Conservation (phyloP, 1,284 basidiomycete species). For the Microstroma glucosiphilum region DNA sequence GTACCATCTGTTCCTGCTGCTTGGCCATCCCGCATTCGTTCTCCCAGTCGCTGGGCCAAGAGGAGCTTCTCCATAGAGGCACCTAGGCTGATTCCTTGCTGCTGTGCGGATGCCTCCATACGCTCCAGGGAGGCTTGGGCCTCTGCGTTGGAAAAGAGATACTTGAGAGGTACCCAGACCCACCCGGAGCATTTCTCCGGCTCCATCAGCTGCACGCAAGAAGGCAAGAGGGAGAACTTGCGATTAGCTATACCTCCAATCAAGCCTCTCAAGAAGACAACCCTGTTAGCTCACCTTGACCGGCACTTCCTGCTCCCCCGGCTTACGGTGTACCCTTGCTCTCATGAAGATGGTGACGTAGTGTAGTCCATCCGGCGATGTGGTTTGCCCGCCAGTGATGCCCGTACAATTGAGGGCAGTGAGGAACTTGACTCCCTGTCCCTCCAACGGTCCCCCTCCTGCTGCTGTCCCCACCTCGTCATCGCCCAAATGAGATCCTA, state of each 20-base stretch:
- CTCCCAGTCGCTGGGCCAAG: not conserved
- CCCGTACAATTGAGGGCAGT: constrained; percentile 24
- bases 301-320: constrained; percentile 10
- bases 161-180: constrained; percentile 2
- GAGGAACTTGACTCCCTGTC: constrained; percentile 21
- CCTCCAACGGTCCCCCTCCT: constrained; percentile 10
- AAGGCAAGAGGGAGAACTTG: not conserved
- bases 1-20: not conserved
- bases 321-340: constrained; percentile 18
- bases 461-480: constrained; percentile 4
- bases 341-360: constrained; percentile 49
- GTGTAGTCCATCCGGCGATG: constrained; percentile 26
- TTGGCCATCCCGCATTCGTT: not conserved
- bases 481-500: constrained; percentile 14
- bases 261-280: constrained; percentile 8
- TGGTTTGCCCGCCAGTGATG: constrained; percentile 11
- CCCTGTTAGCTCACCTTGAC: constrained; percentile 35
- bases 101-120: not conserved
- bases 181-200: constrained; percentile 1
- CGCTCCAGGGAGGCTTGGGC: not conserved
- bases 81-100: not conserved
- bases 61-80: not conserved
- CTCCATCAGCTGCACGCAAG: not conserved
- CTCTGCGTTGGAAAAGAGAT: not conserved
- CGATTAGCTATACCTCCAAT: not conserved